phyloP scores from a whole-genome alignment of 78 protist genomes.

The Speleostelium caveatum region DNA sequence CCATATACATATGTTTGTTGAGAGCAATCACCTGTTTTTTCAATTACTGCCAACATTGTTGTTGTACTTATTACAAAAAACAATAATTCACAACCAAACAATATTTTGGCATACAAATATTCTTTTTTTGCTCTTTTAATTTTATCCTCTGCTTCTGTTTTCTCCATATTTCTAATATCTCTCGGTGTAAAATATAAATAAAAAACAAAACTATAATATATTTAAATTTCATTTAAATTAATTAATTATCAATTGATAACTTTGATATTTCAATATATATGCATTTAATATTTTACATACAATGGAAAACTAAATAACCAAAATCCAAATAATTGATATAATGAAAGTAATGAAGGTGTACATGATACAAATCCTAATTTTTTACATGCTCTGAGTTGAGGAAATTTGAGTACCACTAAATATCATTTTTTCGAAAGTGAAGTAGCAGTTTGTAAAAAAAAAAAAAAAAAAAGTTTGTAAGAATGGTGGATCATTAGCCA shows the following conservation, averaged over 20 bases:
- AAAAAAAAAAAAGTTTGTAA: not conserved
- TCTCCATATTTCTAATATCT: constrained; percentile 22
- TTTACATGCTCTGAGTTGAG: constrained; percentile 53
- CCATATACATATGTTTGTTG: constrained; percentile 55
- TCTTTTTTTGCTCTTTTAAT: constrained; percentile 32
- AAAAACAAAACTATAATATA: constrained; percentile 6
- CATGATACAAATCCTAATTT: constrained; percentile 17
- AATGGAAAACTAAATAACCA: constrained; percentile 69
- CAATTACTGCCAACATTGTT: not conserved
- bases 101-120: constrained; percentile 23
- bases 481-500: not conserved
- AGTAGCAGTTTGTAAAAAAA: not conserved
- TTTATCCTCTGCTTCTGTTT: not conserved
- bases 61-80: constrained; percentile 6
- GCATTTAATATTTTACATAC: not conserved
- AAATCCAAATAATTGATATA: constrained; percentile 38
- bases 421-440: too few species aligned
- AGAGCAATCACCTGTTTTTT: constrained; percentile 33
- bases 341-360: constrained; percentile 57
- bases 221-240: not conserved
- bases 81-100: constrained; percentile 1
- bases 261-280: not conserved
- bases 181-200: constrained; percentile 38
- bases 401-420: constrained; percentile 64
- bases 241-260: not conserved